These are phyloP conservation scores for Calocybe indica DNA, from an alignment of 768 basidiomycete species.

Conservation along the genomic window DNA sequence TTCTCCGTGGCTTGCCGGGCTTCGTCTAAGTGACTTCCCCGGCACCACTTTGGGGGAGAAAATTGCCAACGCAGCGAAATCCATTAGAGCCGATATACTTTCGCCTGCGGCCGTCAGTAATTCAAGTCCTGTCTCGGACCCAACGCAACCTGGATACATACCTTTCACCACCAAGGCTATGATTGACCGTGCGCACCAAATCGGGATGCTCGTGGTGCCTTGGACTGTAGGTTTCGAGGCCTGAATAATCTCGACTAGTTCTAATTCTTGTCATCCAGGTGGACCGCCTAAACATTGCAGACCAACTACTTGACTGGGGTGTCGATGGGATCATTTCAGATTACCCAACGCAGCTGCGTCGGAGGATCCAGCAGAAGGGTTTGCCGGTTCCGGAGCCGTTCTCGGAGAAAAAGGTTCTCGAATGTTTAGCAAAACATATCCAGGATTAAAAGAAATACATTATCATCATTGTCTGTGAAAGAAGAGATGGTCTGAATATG, in stretches of 20 bases:
- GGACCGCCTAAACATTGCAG: slow-evolving; percentile 53
- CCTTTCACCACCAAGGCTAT: slow-evolving; percentile 64
- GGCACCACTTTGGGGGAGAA: slow-evolving; percentile 52
- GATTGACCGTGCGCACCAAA: slow-evolving; percentile 59
- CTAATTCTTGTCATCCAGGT: slow-evolving; percentile 33
- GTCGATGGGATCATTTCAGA: slow-evolving; percentile 80
- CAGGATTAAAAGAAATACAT: not conserved
- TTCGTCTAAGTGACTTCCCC: slow-evolving; percentile 56
- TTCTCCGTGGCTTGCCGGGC: slow-evolving; percentile 67
- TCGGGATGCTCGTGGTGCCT: slow-evolving; percentile 60
- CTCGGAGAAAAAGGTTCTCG: slow-evolving; percentile 52
- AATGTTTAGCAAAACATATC: slow-evolving; percentile 39
- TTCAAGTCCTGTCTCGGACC: slow-evolving; percentile 34
- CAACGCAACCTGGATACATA: slow-evolving; percentile 35
- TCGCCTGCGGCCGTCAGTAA: slow-evolving; percentile 49
- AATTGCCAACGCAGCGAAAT: slow-evolving; percentile 63
- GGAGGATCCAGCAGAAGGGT: slow-evolving; percentile 49
- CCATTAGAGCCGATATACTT: slow-evolving; percentile 58
- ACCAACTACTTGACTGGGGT: slow-evolving; percentile 53
- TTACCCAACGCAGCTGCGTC: slow-evolving; percentile 55
- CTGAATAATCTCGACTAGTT: not conserved
- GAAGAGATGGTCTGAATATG: not conserved
- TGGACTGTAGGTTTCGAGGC: slow-evolving; percentile 54
- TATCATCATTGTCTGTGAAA: not conserved
- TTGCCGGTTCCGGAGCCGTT: slow-evolving; percentile 49